Conservation (phyloP, 2,329 filamentous ascomycete genomes). For the Fusarium robinianum region DNA sequence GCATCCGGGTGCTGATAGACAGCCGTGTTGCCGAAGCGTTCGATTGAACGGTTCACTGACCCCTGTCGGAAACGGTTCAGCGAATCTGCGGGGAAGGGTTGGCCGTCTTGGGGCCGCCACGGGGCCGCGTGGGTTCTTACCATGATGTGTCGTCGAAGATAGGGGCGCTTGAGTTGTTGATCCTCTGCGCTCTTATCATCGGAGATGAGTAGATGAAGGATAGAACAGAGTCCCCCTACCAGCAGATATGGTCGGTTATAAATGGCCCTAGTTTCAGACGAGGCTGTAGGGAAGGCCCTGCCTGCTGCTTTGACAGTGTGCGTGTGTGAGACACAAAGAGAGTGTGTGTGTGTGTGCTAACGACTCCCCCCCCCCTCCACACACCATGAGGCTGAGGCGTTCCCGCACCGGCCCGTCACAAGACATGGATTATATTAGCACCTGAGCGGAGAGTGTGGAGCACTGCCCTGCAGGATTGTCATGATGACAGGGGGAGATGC, state of each 20-base stretch:
- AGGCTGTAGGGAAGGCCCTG: slow-evolving; percentile 18
- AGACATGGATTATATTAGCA: slow-evolving; percentile 16
- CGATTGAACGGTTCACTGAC: slow-evolving; percentile 38
- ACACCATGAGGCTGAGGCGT: slow-evolving; percentile 4
- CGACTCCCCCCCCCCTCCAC: no score
- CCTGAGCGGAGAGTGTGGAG: slow-evolving; percentile 22
- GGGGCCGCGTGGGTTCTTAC: slow-evolving; percentile 19
- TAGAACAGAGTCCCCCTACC: not conserved
- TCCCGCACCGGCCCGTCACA: slow-evolving; percentile 14
- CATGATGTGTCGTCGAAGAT: slow-evolving; percentile 31
- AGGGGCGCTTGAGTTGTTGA: slow-evolving; percentile 10
- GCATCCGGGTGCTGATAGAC: slow-evolving; percentile 64
- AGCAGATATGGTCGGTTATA: slow-evolving; percentile 11
- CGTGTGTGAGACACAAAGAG: not conserved
- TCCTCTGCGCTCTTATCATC: slow-evolving; percentile 21
- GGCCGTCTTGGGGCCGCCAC: not conserved
- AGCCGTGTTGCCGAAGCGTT: slow-evolving; percentile 61
- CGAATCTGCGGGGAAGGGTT: not conserved
- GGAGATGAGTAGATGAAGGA: slow-evolving; percentile 1
- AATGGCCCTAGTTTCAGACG: slow-evolving; percentile 10
- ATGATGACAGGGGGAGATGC: slow-evolving; percentile 6
- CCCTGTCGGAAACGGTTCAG: slow-evolving; percentile 41
- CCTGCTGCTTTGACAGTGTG: slow-evolving; percentile 1
- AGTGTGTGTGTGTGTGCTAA: no score
- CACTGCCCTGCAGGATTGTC: slow-evolving; percentile 7